Percentiles rank a stretch among this genome's conserved stretches.
Conservation (phyloP, 2,329 filamentous ascomycete genomes). For the Xylaria digitata region DNA sequence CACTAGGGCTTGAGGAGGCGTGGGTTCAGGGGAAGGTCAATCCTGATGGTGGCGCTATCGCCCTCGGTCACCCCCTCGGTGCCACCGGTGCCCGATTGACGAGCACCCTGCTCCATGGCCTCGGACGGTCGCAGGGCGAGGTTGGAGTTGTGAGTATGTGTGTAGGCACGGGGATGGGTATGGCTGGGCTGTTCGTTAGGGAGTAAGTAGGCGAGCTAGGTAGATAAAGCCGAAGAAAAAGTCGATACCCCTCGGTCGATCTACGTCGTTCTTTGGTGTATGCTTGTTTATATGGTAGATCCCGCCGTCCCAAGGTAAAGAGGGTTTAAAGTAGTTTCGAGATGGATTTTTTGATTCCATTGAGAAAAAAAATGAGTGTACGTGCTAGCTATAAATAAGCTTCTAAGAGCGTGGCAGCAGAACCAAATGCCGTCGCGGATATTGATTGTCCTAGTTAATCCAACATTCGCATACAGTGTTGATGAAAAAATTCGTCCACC, state of each 20-base stretch:
- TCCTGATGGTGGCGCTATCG: slow-evolving; percentile 92
- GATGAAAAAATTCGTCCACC: no score
- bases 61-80: slow-evolving; percentile 90
- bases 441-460: no score
- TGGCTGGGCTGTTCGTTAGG: slow-evolving; percentile 74
- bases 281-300: no score
- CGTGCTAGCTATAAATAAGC: no score
- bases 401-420: no score
- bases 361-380: no score
- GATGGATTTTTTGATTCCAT: no score
- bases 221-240: background rate
- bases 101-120: slow-evolving; percentile 74
- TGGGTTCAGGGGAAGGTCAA: slow-evolving; percentile 80
- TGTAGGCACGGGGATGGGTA: slow-evolving; percentile 83
- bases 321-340: no score
- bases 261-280: no score
- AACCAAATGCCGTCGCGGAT: no score
- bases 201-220: slow-evolving; percentile 58
- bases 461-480: no score
- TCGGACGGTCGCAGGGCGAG: slow-evolving; percentile 75
- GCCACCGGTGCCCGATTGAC: slow-evolving; percentile 88
- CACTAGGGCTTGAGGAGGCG: slow-evolving; percentile 72
- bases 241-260: background rate
- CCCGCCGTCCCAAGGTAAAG: no score
- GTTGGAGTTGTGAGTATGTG: slow-evolving; percentile 94